Percentiles rank a stretch among this genome's conserved stretches.
Conservation (phyloP, 2,329 filamentous ascomycete genomes). For the Fusarium nodosum region DNA sequence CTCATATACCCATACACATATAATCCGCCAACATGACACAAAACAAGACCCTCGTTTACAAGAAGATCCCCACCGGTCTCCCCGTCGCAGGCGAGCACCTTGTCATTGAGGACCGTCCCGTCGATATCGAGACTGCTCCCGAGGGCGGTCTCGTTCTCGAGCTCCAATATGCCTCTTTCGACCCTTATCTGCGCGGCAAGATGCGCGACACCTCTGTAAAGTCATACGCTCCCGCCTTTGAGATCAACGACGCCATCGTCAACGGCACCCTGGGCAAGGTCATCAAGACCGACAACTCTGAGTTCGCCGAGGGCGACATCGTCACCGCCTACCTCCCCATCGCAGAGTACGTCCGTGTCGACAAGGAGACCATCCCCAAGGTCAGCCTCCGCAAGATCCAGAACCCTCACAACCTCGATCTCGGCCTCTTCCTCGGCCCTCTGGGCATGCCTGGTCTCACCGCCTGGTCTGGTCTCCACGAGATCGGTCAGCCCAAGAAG, state of each 20-base stretch:
- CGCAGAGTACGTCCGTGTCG: conserved; percentile 76
- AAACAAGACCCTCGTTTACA: conserved; percentile 84
- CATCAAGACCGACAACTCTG: conserved; percentile 73
- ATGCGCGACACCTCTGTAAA: conserved; percentile 75
- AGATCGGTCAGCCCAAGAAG: conserved; percentile 72
- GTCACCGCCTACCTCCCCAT: conserved; percentile 70
- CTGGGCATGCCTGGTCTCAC: conserved; percentile 74
- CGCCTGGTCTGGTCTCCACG: conserved; percentile 76
- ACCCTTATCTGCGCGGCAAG: conserved; percentile 86
- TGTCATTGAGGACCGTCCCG: conserved; percentile 72
- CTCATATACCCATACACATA: background rate
- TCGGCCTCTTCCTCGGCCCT: conserved; percentile 77
- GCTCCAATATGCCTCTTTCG: conserved; percentile 81
- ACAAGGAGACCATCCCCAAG: conserved; percentile 56
- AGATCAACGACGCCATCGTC: conserved; percentile 72
- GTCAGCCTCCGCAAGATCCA: conserved; percentile 66
- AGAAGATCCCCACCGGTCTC: conserved; percentile 73
- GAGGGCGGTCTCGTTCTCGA: conserved; percentile 77
- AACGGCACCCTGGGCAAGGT: conserved; percentile 77
- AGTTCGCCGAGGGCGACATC: conserved; percentile 77
- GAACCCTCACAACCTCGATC: conserved; percentile 77
- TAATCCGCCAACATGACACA: conserved; percentile 52
- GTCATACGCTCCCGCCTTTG: conserved; percentile 70
- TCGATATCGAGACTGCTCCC: conserved; percentile 72
- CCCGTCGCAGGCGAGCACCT: conserved; percentile 81